Percentiles rank a stretch among this genome's conserved stretches.
Evolutionary conservation across 306 rosid genomes (phyloP).

Genomic region (Rosa rugosa): DNA sequence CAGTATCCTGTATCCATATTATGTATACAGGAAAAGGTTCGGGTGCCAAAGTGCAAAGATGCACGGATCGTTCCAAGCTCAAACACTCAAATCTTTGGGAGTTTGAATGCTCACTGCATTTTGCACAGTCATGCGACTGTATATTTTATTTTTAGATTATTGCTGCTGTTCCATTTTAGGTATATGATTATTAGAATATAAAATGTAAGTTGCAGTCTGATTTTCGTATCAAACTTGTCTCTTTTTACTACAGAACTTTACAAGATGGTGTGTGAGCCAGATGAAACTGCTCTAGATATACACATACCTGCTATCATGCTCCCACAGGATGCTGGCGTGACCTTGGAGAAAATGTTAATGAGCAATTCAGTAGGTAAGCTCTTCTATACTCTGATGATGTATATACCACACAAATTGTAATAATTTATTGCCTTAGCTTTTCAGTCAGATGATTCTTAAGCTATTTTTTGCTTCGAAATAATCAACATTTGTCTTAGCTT

Average conservation of each 20-base stretch:
- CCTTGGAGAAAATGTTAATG: constrained; percentile 64
- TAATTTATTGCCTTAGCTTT: neutral
- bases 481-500: neutral
- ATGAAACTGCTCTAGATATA: constrained; percentile 77
- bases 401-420: neutral
- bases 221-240: constrained; percentile 22
- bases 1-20: neutral
- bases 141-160: neutral
- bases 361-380: constrained; percentile 57
- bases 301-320: constrained; percentile 91
- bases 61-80: neutral
- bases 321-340: constrained; percentile 84
- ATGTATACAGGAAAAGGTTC: neutral
- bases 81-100: neutral
- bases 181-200: neutral
- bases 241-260: constrained; percentile 70
- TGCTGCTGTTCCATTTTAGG: neutral
- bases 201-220: neutral
- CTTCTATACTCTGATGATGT: constrained; percentile 16
- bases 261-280: constrained; percentile 93
- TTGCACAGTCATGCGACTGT: neutral
- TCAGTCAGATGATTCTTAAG: neutral
- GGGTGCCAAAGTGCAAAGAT: neutral
- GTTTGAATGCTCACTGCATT: neutral
- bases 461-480: neutral